Evolutionary conservation across 2,329 filamentous ascomycete genomes (phyloP), one percentile per base, ranked within the genome.

Genomic region (Amauroascus verrucosus): DNA sequence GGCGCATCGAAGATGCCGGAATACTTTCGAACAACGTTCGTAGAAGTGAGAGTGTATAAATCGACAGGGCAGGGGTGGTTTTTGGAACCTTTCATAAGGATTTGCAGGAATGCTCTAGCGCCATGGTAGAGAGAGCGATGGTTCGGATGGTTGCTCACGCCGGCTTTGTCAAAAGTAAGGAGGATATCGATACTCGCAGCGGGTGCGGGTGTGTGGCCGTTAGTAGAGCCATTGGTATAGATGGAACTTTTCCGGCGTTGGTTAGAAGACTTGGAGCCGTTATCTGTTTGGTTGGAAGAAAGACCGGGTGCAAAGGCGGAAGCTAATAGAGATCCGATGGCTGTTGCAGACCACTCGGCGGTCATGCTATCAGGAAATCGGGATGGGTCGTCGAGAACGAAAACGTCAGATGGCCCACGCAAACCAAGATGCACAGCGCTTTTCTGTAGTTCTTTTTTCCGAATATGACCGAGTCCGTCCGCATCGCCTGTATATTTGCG

Each of bases 291-390:
- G 26, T 22, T 43, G 16, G 30, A 16, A 13, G 14, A 18, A 51
- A 82, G 72, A 28, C 81, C 77, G 0, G 88, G 85, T 2, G 84
- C 84, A 68, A 95, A 95, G 22, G 85, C 81, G 30, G 78, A 77
- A 56, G 79, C 78, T 38, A 96, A 79, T 45, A 94, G 79, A 49
- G 75, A 72, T 20, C 86, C 77, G 58, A 97, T 83, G 51, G 83
- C 79, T 48, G 75, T 72, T 52, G 83, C 74, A 60, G 88, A 79
- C 91, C 91, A 97, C 45, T 75, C 78, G 30, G 75, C 75, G 1
- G 81, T 85, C 87, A 96, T 96, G 56, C 88, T 90, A 71, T 98
- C 93, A 53, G 83, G 88, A 67, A 97, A 95, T 20, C 67, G 68
- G 63, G 86, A 79, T 47, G 80, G 80, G 68, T 85, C 84, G 61